Base-by-base conservation (phyloP, 129 eudicot species). In the Flaveria ramosissima region DNA sequence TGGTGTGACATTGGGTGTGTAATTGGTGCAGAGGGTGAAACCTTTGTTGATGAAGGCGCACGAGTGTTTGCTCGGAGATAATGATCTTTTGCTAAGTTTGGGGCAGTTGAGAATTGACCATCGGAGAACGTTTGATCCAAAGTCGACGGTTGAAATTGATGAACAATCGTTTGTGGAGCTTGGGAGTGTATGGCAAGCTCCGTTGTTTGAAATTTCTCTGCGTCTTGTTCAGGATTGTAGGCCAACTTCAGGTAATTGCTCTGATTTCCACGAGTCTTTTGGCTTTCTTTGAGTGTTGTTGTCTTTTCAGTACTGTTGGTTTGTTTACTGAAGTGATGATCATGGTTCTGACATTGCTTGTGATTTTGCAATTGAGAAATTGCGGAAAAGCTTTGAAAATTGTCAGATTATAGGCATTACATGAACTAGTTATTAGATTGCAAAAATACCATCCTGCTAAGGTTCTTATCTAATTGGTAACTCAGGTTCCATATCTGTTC, bases 121-220 rank as follows among this genome's bases (percentile, higher is more conserved):
- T 64, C 9, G 17, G n/a, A 14, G 43, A 41, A 63, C 57, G 19
- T 48, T n/a, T 39, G 83, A 77, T 7, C n/a, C 63, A 51, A 27
- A 55, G 17, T 63, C 30, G 20, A 46, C 11, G 41, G 41, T 36
- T 36, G 7, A 4, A 36, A 36, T 7, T 7, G 46, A 66, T 50
- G 92, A 85, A 70, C 83, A 85, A 43, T 85, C 91, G 53, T 87
- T 93, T 76, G 86, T 87, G 23, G 89, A 93, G 81, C 86, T 90
- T 20, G 97, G 93, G 56, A 85, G 84, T 48, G 90, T 90, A 81
- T 93, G 98, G 97, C 98, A 93, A 81, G 92, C 98, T 78, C 93
- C 89, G 26, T 78, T 90, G 55, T 88, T 77, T 64, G 96, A 93
- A 72, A 84, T 93, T 77, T 67, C 80, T 39, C 84, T 93, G 66